phyloP scores from a whole-genome alignment of 202 grass and related monocot genomes.

The Bolboschoenoplectus hybrid region DNA sequence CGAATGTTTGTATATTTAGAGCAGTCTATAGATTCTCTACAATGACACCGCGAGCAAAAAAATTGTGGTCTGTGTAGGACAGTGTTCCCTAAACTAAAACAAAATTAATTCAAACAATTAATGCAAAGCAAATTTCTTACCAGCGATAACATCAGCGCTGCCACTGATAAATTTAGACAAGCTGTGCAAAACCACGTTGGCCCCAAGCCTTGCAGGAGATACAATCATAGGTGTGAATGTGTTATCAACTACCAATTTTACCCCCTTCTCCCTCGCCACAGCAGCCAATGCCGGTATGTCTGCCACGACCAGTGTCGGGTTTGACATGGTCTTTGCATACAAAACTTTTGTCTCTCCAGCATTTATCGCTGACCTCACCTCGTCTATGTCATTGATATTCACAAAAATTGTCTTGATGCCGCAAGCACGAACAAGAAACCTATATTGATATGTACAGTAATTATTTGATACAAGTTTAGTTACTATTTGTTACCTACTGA shows the following conservation, averaged over 20 bases:
- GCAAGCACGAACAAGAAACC: slow-evolving; percentile 59
- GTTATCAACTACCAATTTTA: slow-evolving; percentile 45
- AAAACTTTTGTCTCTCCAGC: slow-evolving; percentile 40
- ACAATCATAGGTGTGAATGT: slow-evolving; percentile 51
- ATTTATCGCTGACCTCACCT: slow-evolving; percentile 36
- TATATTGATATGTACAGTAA: neutral
- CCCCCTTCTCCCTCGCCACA: slow-evolving; percentile 42
- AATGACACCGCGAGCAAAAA: no score
- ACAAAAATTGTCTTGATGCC: slow-evolving; percentile 69
- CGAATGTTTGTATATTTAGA: neutral
- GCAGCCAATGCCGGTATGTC: slow-evolving; percentile 41
- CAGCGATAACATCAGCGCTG: slow-evolving; percentile 83
- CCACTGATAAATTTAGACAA: slow-evolving; percentile 96
- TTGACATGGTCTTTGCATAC: slow-evolving; percentile 46
- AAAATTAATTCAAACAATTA: neutral
- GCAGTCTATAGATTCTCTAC: no score
- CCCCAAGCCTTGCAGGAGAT: slow-evolving; percentile 50
- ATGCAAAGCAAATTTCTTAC: slow-evolving; percentile 36
- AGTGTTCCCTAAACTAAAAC: neutral
- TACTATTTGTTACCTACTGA: no score
- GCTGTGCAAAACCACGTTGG: slow-evolving; percentile 88
- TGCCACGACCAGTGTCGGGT: slow-evolving; percentile 47
- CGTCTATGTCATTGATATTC: slow-evolving; percentile 64
- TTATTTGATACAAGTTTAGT: no score
- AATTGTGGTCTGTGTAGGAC: neutral